Conservation (phyloP, 371 early-diverging fungal genomes). For the Saksenaea oblongispora region DNA sequence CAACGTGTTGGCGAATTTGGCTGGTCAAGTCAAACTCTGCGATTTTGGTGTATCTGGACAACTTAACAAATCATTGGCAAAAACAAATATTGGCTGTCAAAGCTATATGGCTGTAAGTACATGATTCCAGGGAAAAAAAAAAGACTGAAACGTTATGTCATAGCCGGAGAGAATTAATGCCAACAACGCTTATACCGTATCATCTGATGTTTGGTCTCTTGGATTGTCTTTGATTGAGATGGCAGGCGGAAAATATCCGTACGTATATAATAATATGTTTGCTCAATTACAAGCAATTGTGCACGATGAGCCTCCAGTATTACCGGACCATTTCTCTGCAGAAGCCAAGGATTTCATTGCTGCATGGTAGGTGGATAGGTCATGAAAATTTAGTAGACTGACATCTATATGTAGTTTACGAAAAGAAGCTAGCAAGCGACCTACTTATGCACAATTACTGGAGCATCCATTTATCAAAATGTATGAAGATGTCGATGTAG, state of each 20-base stretch:
- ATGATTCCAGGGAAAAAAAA: not conserved
- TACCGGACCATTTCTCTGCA: slow-evolving; percentile 72
- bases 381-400: too few species aligned
- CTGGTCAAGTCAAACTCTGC: slow-evolving; percentile 92
- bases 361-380: slow-evolving; percentile 66
- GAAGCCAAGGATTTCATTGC: slow-evolving; percentile 81
- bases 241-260: slow-evolving; percentile 86
- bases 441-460: slow-evolving; percentile 70
- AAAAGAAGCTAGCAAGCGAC: slow-evolving; percentile 73
- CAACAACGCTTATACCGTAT: slow-evolving; percentile 70
- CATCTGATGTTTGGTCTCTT: slow-evolving; percentile 89
- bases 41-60: slow-evolving; percentile 92
- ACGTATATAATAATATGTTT: slow-evolving; percentile 73
- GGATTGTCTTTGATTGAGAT: slow-evolving; percentile 93
- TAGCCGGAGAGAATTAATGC: slow-evolving; percentile 81
- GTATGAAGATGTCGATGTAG: slow-evolving; percentile 64
- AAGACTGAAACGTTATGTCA: not conserved
- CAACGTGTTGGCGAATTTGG: slow-evolving; percentile 84
- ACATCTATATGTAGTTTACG: too few species aligned
- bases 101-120: slow-evolving; percentile 89
- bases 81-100: slow-evolving; percentile 93
- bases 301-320: slow-evolving; percentile 72
- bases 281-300: slow-evolving; percentile 90
- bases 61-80: slow-evolving; percentile 86
- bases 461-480: slow-evolving; percentile 75